A percentile compares a stretch with the other conserved stretches of the same genome.
These are phyloP conservation scores for Leishmania major DNA, from an alignment of 208 protist genomes.

Conservation along the genomic window DNA sequence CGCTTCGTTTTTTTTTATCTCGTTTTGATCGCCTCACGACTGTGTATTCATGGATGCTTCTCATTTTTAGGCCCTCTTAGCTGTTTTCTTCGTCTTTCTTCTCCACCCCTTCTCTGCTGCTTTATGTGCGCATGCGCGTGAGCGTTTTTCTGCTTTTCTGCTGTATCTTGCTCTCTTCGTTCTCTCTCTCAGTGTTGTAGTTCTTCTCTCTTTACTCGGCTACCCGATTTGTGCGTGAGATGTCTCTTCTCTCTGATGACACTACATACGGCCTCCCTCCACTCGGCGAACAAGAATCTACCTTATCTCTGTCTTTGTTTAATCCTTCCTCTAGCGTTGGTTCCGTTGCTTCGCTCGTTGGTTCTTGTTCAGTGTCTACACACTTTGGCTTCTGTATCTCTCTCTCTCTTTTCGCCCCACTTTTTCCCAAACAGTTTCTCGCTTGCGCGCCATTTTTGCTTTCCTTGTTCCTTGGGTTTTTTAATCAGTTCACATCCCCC, in stretches of 20 bases:
- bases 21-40: neutral
- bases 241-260: neutral
- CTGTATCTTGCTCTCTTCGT: neutral
- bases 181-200: neutral
- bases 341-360: neutral
- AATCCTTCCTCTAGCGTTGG: neutral
- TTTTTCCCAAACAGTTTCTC: neutral
- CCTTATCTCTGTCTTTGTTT: neutral
- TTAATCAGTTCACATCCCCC: neutral
- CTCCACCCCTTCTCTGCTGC: neutral
- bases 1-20: neutral
- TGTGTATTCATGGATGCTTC: neutral
- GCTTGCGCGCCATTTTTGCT: neutral
- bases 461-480: neutral
- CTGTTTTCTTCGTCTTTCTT: neutral
- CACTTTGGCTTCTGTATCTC: neutral
- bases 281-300: neutral
- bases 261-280: neutral
- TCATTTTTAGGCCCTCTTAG: neutral
- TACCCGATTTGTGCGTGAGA: neutral
- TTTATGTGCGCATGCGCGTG: neutral
- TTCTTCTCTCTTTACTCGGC: neutral
- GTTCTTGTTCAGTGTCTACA: neutral
- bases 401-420: neutral
- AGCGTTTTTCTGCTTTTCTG: neutral